Conservation (phyloP, 306 rosid species). For the Glycine soja region DNA sequence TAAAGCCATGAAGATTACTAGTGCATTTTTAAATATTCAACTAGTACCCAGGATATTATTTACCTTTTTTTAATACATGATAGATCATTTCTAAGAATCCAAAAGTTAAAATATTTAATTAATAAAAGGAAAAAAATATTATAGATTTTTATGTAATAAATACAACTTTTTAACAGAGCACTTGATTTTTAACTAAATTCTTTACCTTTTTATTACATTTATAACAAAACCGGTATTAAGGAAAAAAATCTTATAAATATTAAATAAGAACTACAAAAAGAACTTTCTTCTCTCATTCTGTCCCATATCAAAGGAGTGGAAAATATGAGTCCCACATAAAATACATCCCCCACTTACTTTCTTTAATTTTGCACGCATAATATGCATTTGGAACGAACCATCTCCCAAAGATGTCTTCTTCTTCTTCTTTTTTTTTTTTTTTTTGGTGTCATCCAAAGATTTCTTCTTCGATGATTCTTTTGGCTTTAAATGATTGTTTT, state of each 20-base stretch:
- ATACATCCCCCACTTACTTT: conserved; percentile 5
- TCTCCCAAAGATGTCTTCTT: background rate
- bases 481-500: background rate
- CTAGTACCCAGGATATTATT: background rate
- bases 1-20: conserved; percentile 8
- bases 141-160: background rate
- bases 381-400: conserved; percentile 4
- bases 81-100: background rate
- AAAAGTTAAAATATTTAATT: background rate
- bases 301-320: background rate
- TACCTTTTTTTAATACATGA: background rate
- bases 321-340: background rate
- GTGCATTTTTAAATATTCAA: background rate
- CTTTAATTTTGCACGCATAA: background rate
- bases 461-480: background rate
- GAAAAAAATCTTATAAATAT: background rate
- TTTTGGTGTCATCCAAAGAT: background rate
- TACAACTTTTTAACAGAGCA: background rate
- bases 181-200: background rate
- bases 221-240: background rate
- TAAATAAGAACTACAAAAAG: background rate
- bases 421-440: background rate
- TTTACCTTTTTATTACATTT: background rate
- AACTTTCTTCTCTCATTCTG: background rate
- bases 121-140: background rate